phyloP scores from a whole-genome alignment of 1,284 basidiomycete genomes.

The Marasmius oreades region DNA sequence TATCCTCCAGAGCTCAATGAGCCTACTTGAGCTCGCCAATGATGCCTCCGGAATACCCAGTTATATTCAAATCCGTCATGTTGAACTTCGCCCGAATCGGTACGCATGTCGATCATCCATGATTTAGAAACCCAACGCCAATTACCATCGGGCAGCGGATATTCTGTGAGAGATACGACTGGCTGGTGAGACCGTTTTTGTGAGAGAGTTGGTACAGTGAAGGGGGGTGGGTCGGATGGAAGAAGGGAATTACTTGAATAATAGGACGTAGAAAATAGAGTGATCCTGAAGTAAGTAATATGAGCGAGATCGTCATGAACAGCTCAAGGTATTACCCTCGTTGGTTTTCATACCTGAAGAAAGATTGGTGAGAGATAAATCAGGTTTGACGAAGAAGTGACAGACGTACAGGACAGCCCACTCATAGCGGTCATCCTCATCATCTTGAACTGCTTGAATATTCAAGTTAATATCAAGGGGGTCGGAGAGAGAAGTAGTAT shows the following conservation, averaged over 20 bases:
- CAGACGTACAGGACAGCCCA: constrained; percentile 62
- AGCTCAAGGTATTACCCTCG: constrained; percentile 50
- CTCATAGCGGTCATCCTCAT: constrained; percentile 49
- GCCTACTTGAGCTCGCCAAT: constrained; percentile 64
- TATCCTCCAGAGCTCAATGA: constrained; percentile 58
- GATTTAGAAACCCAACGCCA: constrained; percentile 76
- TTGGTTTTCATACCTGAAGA: constrained; percentile 61
- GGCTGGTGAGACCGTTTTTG: constrained; percentile 42
- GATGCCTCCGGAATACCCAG: constrained; percentile 60
- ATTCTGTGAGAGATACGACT: constrained; percentile 54
- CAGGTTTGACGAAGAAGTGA: neutral
- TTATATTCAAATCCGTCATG: constrained; percentile 85
- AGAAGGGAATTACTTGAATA: constrained; percentile 70
- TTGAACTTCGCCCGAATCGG: constrained; percentile 66
- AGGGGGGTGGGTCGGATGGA: constrained; percentile 71
- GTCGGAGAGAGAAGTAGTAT: neutral
- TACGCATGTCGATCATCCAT: constrained; percentile 87
- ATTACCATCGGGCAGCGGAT: constrained; percentile 75
- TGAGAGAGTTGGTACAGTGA: constrained; percentile 53
- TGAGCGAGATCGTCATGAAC: constrained; percentile 10
- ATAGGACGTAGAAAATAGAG: constrained; percentile 67
- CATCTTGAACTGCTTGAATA: neutral
- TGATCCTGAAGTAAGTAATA: constrained; percentile 41
- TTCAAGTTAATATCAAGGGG: neutral
- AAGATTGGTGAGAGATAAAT: neutral